Evolutionary conservation across 768 basidiomycete species (phyloP).

Genomic region (Rhodotorula taiwanensis): DNA sequence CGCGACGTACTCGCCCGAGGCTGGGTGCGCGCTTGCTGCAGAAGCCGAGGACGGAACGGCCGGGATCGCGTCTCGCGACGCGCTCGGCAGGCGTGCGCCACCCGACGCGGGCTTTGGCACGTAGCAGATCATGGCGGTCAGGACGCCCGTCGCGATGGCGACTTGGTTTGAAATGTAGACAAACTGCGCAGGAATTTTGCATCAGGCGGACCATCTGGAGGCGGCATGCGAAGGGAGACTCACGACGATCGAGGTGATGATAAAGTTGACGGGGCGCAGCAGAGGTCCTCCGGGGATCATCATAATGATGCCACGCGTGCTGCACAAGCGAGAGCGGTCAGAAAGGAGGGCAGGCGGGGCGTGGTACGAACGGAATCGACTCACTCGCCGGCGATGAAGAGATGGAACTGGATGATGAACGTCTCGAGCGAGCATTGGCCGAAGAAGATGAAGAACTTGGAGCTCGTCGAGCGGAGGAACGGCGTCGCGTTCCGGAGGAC

Average conservation of each 20-base stretch:
- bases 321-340: constrained; percentile 40
- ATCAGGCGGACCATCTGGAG: neutral
- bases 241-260: constrained; percentile 60
- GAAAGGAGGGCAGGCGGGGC: constrained; percentile 79
- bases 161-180: constrained; percentile 71
- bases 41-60: constrained; percentile 4
- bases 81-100: constrained; percentile 17
- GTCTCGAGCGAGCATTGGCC: constrained; percentile 84
- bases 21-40: constrained; percentile 2
- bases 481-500: constrained; percentile 68
- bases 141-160: constrained; percentile 63
- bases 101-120: constrained; percentile 38
- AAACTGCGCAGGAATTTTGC: constrained; percentile 48
- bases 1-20: constrained; percentile 27
- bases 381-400: constrained; percentile 36
- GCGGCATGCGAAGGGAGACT: neutral
- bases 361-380: constrained; percentile 27
- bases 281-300: constrained; percentile 62
- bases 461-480: constrained; percentile 63
- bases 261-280: constrained; percentile 70
- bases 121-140: constrained; percentile 55
- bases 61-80: constrained; percentile 26
- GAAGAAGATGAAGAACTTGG: constrained; percentile 66
- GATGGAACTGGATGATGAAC: constrained; percentile 81
- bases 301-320: constrained; percentile 55